Percentiles rank a stretch among this genome's conserved stretches.
These are phyloP conservation scores for Sanghuangporus baumii DNA, from an alignment of 1,284 basidiomycete genomes.

Conservation along the genomic window DNA sequence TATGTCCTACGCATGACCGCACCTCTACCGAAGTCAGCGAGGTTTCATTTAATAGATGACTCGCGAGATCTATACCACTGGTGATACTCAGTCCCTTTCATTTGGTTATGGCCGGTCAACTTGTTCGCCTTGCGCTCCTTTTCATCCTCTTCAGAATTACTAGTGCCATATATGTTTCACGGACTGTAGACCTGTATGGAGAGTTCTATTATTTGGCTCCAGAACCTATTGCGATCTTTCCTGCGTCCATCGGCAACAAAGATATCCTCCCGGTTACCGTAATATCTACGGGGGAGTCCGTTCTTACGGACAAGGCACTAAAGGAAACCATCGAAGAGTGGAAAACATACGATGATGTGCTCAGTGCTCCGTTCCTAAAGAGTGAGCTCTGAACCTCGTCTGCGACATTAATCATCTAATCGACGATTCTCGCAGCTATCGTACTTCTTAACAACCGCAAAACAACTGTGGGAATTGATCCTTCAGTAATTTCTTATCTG, in stretches of 20 bases:
- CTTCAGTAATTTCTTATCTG: conserved; percentile 2
- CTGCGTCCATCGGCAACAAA: neutral
- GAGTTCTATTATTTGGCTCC: conserved; percentile 10
- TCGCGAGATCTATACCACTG: neutral
- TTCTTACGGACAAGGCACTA: neutral
- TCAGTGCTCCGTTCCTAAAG: conserved; percentile 9
- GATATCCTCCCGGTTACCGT: conserved; percentile 8
- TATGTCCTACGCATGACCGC: neutral
- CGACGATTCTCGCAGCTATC: neutral
- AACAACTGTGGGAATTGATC: neutral
- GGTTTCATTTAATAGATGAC: neutral
- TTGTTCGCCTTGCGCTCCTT: neutral
- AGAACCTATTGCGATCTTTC: conserved; percentile 2
- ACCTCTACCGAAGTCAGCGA: neutral
- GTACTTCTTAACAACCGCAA: neutral
- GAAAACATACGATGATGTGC: conserved; percentile 8
- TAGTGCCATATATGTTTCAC: neutral
- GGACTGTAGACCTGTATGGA: conserved; percentile 7
- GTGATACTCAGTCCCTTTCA: neutral
- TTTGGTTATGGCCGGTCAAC: neutral
- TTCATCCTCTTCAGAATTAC: neutral
- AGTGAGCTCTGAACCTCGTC: neutral
- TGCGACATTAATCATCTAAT: neutral
- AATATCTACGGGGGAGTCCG: neutral
- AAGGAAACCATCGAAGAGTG: neutral